These are phyloP conservation scores for Kregervanrija fluxuum DNA, from an alignment of 805 yeast species.

Conservation along the genomic window DNA sequence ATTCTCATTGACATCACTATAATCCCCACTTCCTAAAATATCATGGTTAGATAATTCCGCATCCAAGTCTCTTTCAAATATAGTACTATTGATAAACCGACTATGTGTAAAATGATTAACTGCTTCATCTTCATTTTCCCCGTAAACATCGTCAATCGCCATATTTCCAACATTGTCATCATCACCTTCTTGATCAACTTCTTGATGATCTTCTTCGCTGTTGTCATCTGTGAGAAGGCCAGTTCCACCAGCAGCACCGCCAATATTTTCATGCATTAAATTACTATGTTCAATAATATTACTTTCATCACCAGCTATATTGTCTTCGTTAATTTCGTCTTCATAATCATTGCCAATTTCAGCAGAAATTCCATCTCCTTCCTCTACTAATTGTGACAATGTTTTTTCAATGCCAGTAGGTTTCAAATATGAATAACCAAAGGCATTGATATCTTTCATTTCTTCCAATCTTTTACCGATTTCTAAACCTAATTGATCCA, in stretches of 20 bases:
- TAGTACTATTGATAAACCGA: background rate
- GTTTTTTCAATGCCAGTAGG: slow-evolving; percentile 51
- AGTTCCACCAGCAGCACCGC: slow-evolving; percentile 22
- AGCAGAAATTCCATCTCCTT: slow-evolving; percentile 8
- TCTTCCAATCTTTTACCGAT: slow-evolving; percentile 8
- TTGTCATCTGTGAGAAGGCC: slow-evolving; percentile 8
- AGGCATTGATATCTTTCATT: slow-evolving; percentile 5
- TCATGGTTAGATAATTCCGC: slow-evolving; percentile 39
- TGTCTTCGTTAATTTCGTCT: slow-evolving; percentile 3
- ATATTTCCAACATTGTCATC: background rate
- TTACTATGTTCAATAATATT: background rate
- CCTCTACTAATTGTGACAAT: slow-evolving; percentile 30
- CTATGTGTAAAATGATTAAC: background rate
- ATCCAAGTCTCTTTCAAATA: slow-evolving; percentile 33
- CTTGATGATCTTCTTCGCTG: slow-evolving; percentile 4
- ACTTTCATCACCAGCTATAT: background rate
- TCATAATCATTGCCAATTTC: slow-evolving; percentile 5
- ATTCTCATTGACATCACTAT: background rate
- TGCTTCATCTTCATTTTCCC: background rate
- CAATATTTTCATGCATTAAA: slow-evolving; percentile 16
- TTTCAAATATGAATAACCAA: slow-evolving; percentile 24
- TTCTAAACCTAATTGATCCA: slow-evolving; percentile 11
- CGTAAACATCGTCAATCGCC: slow-evolving; percentile 2
- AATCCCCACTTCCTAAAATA: slow-evolving; percentile 17
- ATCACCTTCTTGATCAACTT: background rate